Evolutionary conservation across 225 moss, liverwort and hornwort species (phyloP), one percentile per base, ranked within the genome.

Genomic region (Bryum argenteum): DNA sequence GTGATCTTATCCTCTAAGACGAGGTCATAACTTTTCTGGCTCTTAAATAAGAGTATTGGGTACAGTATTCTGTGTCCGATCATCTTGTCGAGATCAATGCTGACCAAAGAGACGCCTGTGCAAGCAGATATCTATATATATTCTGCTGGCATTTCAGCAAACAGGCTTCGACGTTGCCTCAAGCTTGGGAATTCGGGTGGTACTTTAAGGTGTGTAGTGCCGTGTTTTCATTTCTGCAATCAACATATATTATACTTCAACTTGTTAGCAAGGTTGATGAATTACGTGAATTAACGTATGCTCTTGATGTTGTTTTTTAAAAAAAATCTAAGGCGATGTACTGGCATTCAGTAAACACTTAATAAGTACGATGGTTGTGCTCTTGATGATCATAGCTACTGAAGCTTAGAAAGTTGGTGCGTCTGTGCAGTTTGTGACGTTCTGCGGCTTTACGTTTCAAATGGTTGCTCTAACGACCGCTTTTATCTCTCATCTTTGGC

Each of bases 361-460:
- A 20, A 51, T 66, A 19, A 41, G 66, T 33, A 11, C 43, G 58
- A 60, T 78, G 40, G 44, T 52, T 54, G 17, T 61, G 22, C 28
- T 47, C 42, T 61, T 52, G 58, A 60, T 44, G 22, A 22, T 39
- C 58, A 18, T 37, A 66, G 51, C 61, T 67, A 43, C 61, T 78
- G 44, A 11, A 47, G n/a, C 41, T 79, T 18, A 79, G 10, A n/a
- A 70, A 37, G 40, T 47, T 62, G 67, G 22, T 62, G 61, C 26
- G 50, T 65, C 44, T 77, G 78, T 71, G 74, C 82, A 81, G 77
- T 80, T 66, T 58, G 68, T 86, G 66, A 77, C 68, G n/a, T 86
- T 82, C 71, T 82, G 82, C 76, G 71, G 82, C 70, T 82, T 82
- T 57, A 71, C 77, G 50, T 82, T 86, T 58, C 80, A 86, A 59